Base-by-base conservation (phyloP, 441 rosid species). In the Adansonia rubrostipa region DNA sequence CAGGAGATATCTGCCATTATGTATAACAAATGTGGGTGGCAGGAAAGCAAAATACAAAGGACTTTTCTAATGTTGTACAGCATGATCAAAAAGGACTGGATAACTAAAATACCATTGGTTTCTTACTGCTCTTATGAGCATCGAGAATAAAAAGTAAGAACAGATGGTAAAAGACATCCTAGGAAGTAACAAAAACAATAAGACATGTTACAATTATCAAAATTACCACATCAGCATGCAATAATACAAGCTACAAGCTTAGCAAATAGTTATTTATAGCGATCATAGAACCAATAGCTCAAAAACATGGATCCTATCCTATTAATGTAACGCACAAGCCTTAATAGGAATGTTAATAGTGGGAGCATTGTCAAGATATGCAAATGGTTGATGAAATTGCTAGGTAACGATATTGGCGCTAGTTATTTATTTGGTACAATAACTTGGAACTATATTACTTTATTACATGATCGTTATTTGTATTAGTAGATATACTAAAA, bases 1-100 rank as follows among this genome's bases (percentile, higher is more conserved):
- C 94, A 10, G 94, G 87, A 75, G 98, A 84, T 84, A 95, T 97
- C 99, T 97, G 81, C 20, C 17, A 80, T 76, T 28, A 73, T 9
- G 72, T 22, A 73, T 53, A 65, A 40, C 54, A 36, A 36, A 65
- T 76, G 72, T 44, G 77, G 20, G 13, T 14, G 44, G 42, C 42
- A 74, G 13, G 56, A 60, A 60, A 63, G 50, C 5, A 48, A 28
- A 48, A 22, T 15, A 36, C 62, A 64, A 51, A 75, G 20, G 54
- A 51, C 20, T 48, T n/a, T 36, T 64, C 62, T 33, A 7, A 36
- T 51, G 24, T 48, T 9, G 13, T 45, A 62, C 15, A 9, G 33
- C 33, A 54, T 45, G 45, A 64, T 57, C 50, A 36, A 4, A 66
- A n/a, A 57, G 45, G 72, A 33, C 28, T n/a, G 60, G 50, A 75